Percentiles rank a stretch among this genome's conserved stretches.
Evolutionary conservation across 805 yeast genomes (phyloP).

Genomic region (Cyberlindnera bimundalis): DNA sequence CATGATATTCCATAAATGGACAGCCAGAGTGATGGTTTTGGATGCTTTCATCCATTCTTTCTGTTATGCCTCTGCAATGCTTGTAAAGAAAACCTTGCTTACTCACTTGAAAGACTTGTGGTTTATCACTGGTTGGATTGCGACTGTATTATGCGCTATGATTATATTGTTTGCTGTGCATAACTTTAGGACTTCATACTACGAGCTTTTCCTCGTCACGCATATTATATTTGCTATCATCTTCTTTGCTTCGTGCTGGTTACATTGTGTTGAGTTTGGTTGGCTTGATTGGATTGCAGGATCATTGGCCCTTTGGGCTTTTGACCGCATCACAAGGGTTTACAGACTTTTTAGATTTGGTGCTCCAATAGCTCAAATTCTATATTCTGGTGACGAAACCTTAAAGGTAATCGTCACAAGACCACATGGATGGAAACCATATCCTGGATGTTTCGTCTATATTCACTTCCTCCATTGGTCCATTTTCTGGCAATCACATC

Average conservation of each 20-base stretch:
- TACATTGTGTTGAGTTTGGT: slow-evolving; percentile 51
- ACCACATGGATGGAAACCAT: slow-evolving; percentile 47
- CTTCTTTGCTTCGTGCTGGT: slow-evolving; percentile 54
- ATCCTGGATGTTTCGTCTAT: slow-evolving; percentile 54
- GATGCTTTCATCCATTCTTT: slow-evolving; percentile 42
- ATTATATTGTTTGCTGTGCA: slow-evolving; percentile 28
- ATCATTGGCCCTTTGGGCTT: slow-evolving; percentile 38
- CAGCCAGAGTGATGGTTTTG: slow-evolving; percentile 44
- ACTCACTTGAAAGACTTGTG: slow-evolving; percentile 5
- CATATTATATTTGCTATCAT: slow-evolving; percentile 56
- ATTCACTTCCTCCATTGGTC: slow-evolving; percentile 50
- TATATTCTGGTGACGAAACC: slow-evolving; percentile 38
- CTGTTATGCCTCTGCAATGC: slow-evolving; percentile 22
- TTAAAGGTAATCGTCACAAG: slow-evolving; percentile 37
- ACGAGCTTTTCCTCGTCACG: slow-evolving; percentile 56
- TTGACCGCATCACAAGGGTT: slow-evolving; percentile 47
- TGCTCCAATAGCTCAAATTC: slow-evolving; percentile 18
- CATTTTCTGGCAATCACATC: slow-evolving; percentile 68
- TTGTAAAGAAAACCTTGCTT: neutral
- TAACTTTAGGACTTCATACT: slow-evolving; percentile 47
- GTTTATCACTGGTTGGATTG: slow-evolving; percentile 21
- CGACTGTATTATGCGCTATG: slow-evolving; percentile 6
- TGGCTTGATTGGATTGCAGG: slow-evolving; percentile 35
- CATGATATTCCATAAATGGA: slow-evolving; percentile 66
- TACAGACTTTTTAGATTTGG: slow-evolving; percentile 29